These are phyloP conservation scores for Diaporthe humulicola DNA, from an alignment of 2,329 filamentous ascomycete species.

Conservation along the genomic window DNA sequence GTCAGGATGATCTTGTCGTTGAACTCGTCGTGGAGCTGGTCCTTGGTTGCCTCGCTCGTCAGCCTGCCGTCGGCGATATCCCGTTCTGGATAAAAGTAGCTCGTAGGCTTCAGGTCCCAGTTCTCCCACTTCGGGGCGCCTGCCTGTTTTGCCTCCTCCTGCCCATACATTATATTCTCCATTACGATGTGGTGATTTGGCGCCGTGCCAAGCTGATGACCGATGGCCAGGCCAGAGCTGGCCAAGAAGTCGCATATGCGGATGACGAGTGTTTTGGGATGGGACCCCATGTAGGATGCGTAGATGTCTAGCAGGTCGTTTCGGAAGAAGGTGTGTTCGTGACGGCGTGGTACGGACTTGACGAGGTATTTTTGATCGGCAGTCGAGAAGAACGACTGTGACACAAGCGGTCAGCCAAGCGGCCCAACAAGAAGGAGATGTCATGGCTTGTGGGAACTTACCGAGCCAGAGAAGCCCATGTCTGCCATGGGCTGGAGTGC, in stretches of 20 bases:
- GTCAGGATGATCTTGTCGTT: constrained; percentile 73
- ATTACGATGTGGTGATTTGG: constrained; percentile 83
- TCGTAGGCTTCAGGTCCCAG: constrained; percentile 80
- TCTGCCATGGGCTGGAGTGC: constrained; percentile 72
- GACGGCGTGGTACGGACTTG: constrained; percentile 78
- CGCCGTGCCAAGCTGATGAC: constrained; percentile 69
- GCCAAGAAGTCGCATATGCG: constrained; percentile 80
- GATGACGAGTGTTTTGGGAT: constrained; percentile 74
- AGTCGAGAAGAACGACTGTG: constrained; percentile 77
- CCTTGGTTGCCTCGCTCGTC: constrained; percentile 74
- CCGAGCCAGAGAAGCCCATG: constrained; percentile 80
- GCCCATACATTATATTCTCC: constrained; percentile 80
- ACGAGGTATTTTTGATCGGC: constrained; percentile 75
- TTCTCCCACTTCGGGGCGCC: constrained; percentile 70
- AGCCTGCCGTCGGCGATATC: constrained; percentile 76
- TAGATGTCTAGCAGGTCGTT: constrained; percentile 76
- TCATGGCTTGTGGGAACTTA: constrained; percentile 45
- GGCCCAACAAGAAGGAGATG: rapidly evolving
- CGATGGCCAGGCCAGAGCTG: constrained; percentile 67
- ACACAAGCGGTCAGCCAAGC: background rate
- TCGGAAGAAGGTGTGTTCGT: constrained; percentile 79
- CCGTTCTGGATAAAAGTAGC: constrained; percentile 82
- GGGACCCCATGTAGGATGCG: constrained; percentile 70
- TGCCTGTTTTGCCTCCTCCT: constrained; percentile 56
- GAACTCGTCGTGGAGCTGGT: constrained; percentile 76